These are phyloP conservation scores for Sporisorium iseilematis-ciliati DNA, from an alignment of 1,284 basidiomycete species.

Conservation along the genomic window DNA sequence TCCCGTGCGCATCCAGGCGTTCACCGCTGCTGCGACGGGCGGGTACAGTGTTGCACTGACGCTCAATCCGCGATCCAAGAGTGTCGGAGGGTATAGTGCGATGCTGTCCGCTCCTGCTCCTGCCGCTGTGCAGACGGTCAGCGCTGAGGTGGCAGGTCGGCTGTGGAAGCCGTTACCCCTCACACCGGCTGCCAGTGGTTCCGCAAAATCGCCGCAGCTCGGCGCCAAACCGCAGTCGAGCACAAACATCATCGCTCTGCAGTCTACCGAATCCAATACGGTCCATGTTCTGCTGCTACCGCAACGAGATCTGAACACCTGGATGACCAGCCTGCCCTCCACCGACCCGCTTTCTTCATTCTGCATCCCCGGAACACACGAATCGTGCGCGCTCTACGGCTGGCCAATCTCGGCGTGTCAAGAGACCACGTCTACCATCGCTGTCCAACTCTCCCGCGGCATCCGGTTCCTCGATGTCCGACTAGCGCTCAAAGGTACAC, in stretches of 20 bases:
- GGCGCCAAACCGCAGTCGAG: neutral
- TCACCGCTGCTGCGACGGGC: slow-evolving; percentile 26
- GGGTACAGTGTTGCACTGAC: slow-evolving; percentile 29
- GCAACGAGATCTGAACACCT: slow-evolving; percentile 14
- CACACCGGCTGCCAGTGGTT: neutral
- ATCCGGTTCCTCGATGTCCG: slow-evolving; percentile 61
- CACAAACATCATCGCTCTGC: slow-evolving; percentile 10
- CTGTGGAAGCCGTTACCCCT: slow-evolving; percentile 27
- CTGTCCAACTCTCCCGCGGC: slow-evolving; percentile 44
- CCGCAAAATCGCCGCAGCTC: slow-evolving; percentile 5
- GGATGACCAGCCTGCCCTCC: slow-evolving; percentile 41
- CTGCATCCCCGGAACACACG: slow-evolving; percentile 60
- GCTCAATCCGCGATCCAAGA: slow-evolving; percentile 14
- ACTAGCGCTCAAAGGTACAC: slow-evolving; percentile 42
- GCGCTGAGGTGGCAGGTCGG: neutral
- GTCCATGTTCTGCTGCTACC: slow-evolving; percentile 51
- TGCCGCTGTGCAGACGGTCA: neutral
- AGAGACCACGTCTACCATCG: slow-evolving; percentile 18
- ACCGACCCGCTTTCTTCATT: slow-evolving; percentile 34
- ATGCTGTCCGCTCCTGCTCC: slow-evolving; percentile 17
- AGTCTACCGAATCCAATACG: slow-evolving; percentile 26
- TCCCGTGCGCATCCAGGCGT: slow-evolving; percentile 22
- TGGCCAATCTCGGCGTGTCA: slow-evolving; percentile 61
- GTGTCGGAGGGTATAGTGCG: slow-evolving; percentile 10
- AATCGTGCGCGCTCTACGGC: slow-evolving; percentile 54